Conservation (phyloP, 805 yeast species). For the Yamadazyma kitorensis region DNA sequence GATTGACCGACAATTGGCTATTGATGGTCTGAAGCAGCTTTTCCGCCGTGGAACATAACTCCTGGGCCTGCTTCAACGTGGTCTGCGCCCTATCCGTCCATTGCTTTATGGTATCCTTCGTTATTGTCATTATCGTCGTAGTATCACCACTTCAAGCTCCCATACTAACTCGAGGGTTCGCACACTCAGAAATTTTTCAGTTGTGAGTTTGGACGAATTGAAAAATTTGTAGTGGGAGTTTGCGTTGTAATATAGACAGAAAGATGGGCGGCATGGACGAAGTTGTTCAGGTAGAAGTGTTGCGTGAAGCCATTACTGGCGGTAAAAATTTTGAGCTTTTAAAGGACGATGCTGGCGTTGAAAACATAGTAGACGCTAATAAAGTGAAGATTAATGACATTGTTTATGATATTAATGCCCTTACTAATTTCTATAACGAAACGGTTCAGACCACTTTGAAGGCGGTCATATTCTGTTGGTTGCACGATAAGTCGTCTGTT, state of each 20-base stretch:
- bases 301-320: constrained; percentile 9
- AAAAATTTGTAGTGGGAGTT: too few species aligned
- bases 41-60: constrained; percentile 33
- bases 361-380: constrained; percentile 24
- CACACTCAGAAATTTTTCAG: too few species aligned
- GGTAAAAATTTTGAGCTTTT: constrained; percentile 6
- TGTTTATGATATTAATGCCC: constrained; percentile 35
- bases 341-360: constrained; percentile 2
- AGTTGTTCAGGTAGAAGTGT: constrained; percentile 4
- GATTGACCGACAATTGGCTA: constrained; percentile 18
- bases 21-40: constrained; percentile 23
- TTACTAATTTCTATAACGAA: constrained; percentile 57
- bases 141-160: too few species aligned
- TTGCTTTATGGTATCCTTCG: constrained; percentile 12
- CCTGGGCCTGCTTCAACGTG: constrained; percentile 27
- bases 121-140: constrained; percentile 3
- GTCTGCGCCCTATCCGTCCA: constrained; percentile 26
- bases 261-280: constrained; percentile 4
- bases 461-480: constrained; percentile 75
- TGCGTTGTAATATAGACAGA: too few species aligned
- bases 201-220: too few species aligned
- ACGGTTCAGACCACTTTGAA: constrained; percentile 48
- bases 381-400: constrained; percentile 29
- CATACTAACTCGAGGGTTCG: too few species aligned
- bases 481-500: constrained; percentile 66